Base-by-base conservation (phyloP, 768 basidiomycete species). In the Boletales sp. region DNA sequence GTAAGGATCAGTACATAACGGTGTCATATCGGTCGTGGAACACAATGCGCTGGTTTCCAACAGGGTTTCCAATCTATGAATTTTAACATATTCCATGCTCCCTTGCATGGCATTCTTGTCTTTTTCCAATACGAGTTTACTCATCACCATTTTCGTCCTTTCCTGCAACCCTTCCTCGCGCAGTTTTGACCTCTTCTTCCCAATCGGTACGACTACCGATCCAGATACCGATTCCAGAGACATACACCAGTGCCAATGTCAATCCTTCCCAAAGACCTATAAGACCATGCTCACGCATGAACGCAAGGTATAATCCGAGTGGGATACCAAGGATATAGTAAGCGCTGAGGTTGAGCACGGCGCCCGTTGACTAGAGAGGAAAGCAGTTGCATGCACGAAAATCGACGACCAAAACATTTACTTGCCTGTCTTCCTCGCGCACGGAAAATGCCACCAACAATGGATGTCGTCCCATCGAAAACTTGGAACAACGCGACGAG, bases 321-420 rank as follows among this genome's bases (percentile, higher is more conserved):
- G 93, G 93, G 43, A 95, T 86, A 27, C 90, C 90, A 53, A 94
- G 69, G 49, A 85, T 67, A 58, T 95, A 94, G 68, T 94, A 94
- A 3, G 86, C 83, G 43, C 80, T 80, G 61, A 53, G 45, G 41
- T 54, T 54, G 37, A 93, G 74, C 11, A 94, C 44, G 0, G 92
- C 91, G 4, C 90, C 90, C 0, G 79, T 76, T 50, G 83, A 77
- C 78, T 90, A 58, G 12, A 19, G 12, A 18, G 24, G 7, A 39
- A 42, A 27, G 38, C 15, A 12, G 5, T 31, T 4, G 18, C 45
- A 17, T 8, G 40, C 8, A 24, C 27, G 13, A 8, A n/a, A 32
- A 13, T 14, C 11, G 5, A 36, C 0, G 9, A 40, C n/a, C 9
- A 8, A 42, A 15, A 7, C 13, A 11, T 40, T 7, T 21, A 17